Conservation (phyloP, 2,329 filamentous ascomycete species). For the Aspergillus novofumigatus region DNA sequence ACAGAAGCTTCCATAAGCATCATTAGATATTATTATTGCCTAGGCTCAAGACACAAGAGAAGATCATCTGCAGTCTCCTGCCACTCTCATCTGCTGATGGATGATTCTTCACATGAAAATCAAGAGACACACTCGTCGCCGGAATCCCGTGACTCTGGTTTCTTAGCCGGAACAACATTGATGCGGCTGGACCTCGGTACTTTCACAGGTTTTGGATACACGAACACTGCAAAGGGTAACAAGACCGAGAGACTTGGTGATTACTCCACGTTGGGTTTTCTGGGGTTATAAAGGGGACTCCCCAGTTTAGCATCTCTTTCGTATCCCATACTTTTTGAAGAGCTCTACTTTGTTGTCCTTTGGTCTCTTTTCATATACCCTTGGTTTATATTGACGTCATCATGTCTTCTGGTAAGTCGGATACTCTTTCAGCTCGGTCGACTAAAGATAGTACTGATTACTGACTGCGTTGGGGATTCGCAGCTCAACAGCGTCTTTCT, state of each 20-base stretch:
- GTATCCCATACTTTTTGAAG: constrained; percentile 5
- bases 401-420: constrained; percentile 41
- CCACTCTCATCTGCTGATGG: background rate
- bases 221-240: constrained; percentile 14
- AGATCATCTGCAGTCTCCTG: background rate
- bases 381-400: constrained; percentile 20
- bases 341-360: background rate
- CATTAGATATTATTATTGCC: background rate
- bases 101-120: constrained; percentile 21
- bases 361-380: constrained; percentile 2
- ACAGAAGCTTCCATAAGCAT: background rate
- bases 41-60: background rate
- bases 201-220: constrained; percentile 18
- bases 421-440: background rate
- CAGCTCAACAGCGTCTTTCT: constrained; percentile 56
- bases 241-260: constrained; percentile 9
- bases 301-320: constrained; percentile 6
- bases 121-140: background rate
- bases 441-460: constrained; percentile 2
- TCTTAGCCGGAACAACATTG: constrained; percentile 19
- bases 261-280: background rate
- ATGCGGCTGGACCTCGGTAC: constrained; percentile 30
- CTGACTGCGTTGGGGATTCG: constrained; percentile 2
- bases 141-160: constrained; percentile 22
- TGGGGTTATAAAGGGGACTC: constrained; percentile 10